Evolutionary conservation across 106 monocot genomes (phyloP), one percentile per base, ranked within the genome.

Genomic region (Acorus calamus): DNA sequence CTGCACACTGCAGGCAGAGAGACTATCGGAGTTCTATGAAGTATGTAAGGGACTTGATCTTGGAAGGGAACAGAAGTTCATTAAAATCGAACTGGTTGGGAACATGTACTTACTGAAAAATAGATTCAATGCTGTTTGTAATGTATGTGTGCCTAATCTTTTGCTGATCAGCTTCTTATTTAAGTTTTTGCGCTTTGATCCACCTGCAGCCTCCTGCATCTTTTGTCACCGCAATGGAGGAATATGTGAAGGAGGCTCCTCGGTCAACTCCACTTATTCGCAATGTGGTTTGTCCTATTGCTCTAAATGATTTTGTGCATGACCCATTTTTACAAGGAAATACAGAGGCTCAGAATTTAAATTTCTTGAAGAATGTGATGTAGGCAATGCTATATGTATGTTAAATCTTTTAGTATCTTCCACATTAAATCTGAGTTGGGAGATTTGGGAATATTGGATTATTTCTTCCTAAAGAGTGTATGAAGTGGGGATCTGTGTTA

Each of bases 21-120:
- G 70, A 14, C 64, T 85, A 12, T 85, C 71, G 4, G 74, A 77
- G 3, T 85, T 85, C 66, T 80, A 74, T 72, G 74, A 85, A 60
- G 46, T 71, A 14, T 85, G 84, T 47, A 80, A 74, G 57, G 64
- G 71, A 6, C 61, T 80, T 60, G 71, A 80, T 53, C 51, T 85
- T 59, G 70, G 77, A 14, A 52, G 47, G 42, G 67, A 51, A 43
- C 56, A 70, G 60, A 65, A 64, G 14, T 77, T 80, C 72, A 55
- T 68, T 48, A 70, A 68, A 74, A 56, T 80, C 53, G 80, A 80
- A 56, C 73, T 77, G 80, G 80, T 80, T 49, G 28, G 28, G 28
- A 28, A 28, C 28, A 28, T 28, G 28, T 28, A 28, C 28, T 28
- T 28, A 28, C 28, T 28, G 28, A 28, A 28, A 28, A 28, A 28